Conservation (phyloP, 208 protist genomes). For the Naegleria lovaniensis region DNA sequence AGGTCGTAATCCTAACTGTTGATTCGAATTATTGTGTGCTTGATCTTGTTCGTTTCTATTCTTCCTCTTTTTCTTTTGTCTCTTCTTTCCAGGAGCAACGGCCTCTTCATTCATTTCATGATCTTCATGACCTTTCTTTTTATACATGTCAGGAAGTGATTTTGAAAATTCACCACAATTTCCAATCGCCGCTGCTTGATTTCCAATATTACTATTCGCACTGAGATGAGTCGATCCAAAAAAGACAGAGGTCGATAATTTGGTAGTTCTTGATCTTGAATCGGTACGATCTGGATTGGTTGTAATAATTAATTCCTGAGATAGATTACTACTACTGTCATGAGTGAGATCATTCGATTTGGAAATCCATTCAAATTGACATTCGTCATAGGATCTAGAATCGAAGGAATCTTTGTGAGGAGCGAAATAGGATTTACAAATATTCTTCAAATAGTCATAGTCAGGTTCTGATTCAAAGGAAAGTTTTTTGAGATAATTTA, state of each 20-base stretch:
- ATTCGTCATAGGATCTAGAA: neutral
- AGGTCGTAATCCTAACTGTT: neutral
- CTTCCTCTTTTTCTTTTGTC: neutral
- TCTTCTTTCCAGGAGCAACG: neutral
- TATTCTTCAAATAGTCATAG: neutral
- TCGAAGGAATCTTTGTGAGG: neutral
- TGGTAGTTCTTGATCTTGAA: neutral
- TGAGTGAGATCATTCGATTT: neutral
- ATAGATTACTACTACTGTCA: neutral
- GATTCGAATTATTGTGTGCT: neutral
- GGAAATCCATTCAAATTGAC: neutral
- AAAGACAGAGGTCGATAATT: neutral
- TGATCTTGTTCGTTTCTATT: neutral
- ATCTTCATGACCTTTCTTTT: neutral
- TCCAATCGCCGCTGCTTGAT: neutral
- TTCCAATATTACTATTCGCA: neutral
- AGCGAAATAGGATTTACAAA: neutral
- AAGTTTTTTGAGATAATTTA: neutral
- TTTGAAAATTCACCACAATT: neutral
- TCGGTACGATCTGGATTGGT: neutral
- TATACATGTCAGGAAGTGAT: neutral
- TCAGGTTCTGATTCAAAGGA: neutral
- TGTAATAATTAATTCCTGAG: neutral
- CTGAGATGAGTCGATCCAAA: neutral
- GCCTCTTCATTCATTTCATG: neutral